Evolutionary conservation across 2,329 filamentous ascomycete genomes (phyloP).

Genomic region (Alternaria metachromatica): DNA sequence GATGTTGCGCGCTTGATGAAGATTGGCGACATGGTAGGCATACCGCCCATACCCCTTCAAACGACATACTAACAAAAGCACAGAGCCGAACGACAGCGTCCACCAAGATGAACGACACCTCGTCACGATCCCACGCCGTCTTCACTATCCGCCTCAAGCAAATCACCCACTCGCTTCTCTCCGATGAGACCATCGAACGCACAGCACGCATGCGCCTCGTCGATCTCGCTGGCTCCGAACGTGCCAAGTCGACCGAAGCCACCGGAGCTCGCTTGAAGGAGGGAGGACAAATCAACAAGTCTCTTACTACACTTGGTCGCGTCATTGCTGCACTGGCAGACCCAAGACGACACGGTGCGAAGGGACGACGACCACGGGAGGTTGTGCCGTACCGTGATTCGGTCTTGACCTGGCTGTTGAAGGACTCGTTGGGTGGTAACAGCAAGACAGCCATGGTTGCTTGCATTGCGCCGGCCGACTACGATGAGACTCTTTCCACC

Average conservation of each 20-base stretch:
- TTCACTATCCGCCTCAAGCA: constrained; percentile 99
- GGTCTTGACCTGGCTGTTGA: constrained; percentile 82
- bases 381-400: constrained; percentile 94
- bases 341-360: constrained; percentile 60
- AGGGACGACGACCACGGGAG: constrained; percentile 58
- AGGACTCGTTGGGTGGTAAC: constrained; percentile 95
- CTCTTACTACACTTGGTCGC: constrained; percentile 89
- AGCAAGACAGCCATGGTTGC: constrained; percentile 99
- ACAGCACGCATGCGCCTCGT: constrained; percentile 93
- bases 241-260: constrained; percentile 93
- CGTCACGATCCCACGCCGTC: constrained; percentile 92
- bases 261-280: constrained; percentile 90
- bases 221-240: constrained; percentile 91
- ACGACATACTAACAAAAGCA: constrained; percentile 8
- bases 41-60: no score
- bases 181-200: constrained; percentile 96
- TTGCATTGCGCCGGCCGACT: constrained; percentile 93
- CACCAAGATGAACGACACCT: constrained; percentile 99
- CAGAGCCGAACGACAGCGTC: constrained; percentile 83
- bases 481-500: constrained; percentile 95
- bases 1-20: constrained; percentile 94
- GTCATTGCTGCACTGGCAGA: constrained; percentile 91
- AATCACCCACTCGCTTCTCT: constrained; percentile 95
- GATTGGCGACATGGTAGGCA: constrained; percentile 71
- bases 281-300: constrained; percentile 99